These are phyloP conservation scores for Collybia nuda DNA, from an alignment of 768 basidiomycete species.

Conservation along the genomic window DNA sequence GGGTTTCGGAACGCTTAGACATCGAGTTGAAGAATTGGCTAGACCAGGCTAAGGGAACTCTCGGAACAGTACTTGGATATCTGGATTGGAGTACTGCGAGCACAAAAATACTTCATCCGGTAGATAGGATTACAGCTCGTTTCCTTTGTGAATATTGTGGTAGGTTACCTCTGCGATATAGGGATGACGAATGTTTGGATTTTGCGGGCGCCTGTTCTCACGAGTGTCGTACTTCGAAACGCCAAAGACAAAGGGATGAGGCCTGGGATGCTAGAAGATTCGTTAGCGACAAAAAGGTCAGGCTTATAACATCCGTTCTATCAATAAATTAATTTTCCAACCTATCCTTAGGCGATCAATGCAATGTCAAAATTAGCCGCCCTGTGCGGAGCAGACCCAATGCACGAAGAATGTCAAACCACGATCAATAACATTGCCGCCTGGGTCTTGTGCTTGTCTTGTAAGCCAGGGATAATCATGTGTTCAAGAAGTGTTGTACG, in stretches of 20 bases:
- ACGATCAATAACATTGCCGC: constrained; percentile 21
- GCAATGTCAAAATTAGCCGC: constrained; percentile 37
- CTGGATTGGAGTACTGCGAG: constrained; percentile 52
- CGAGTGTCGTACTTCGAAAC: constrained; percentile 40
- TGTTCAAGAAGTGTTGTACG: constrained; percentile 46
- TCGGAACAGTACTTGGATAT: constrained; percentile 50
- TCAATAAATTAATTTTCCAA: neutral
- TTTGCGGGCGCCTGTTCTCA: constrained; percentile 62
- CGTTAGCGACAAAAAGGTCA: constrained; percentile 61
- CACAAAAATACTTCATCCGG: constrained; percentile 48
- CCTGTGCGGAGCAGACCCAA: constrained; percentile 25
- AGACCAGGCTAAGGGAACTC: constrained; percentile 35
- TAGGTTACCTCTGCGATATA: constrained; percentile 29
- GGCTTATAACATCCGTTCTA: constrained; percentile 2
- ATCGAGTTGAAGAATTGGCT: constrained; percentile 52
- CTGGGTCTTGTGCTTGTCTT: constrained; percentile 47
- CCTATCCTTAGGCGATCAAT: constrained; percentile 41
- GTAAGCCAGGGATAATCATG: constrained; percentile 49
- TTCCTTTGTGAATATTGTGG: constrained; percentile 59
- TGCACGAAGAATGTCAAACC: constrained; percentile 18
- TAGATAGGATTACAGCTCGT: constrained; percentile 55
- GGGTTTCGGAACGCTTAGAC: constrained; percentile 36
- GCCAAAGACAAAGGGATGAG: constrained; percentile 19
- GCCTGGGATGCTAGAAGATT: constrained; percentile 55
- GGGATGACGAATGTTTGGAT: constrained; percentile 47